Evolutionary conservation across 2,329 filamentous ascomycete species (phyloP).

Genomic region (Periconia sp.): DNA sequence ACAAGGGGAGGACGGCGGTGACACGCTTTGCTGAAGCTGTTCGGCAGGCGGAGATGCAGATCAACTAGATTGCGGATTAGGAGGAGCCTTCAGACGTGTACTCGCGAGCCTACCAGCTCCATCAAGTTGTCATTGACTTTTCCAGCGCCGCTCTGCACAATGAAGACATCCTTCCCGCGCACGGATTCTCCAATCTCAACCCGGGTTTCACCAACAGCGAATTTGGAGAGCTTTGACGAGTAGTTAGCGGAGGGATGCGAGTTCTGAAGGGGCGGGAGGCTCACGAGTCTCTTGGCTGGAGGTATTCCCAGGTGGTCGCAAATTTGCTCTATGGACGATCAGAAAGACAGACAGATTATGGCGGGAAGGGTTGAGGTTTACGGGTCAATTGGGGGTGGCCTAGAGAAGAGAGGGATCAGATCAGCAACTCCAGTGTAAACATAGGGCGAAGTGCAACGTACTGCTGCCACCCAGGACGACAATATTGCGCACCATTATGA

Average conservation of each 20-base stretch:
- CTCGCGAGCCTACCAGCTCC: constrained; percentile 55
- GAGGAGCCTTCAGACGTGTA: constrained; percentile 22
- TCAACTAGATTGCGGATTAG: constrained; percentile 57
- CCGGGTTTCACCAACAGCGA: constrained; percentile 90
- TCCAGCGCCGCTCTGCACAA: constrained; percentile 90
- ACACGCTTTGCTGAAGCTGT: constrained; percentile 88
- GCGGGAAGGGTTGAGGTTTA: background rate
- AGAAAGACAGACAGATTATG: constrained; percentile 5
- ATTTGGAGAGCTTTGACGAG: constrained; percentile 67
- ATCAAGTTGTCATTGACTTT: constrained; percentile 96
- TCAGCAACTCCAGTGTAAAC: background rate
- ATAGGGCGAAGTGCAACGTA: constrained; percentile 15
- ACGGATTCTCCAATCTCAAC: constrained; percentile 97
- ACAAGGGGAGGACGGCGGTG: constrained; percentile 90
- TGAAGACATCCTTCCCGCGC: constrained; percentile 94
- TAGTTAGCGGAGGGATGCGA: constrained; percentile 1
- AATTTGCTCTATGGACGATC: constrained; percentile 56
- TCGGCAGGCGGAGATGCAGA: constrained; percentile 98
- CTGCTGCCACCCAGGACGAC: constrained; percentile 92
- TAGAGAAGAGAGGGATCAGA: background rate
- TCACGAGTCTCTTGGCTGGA: constrained; percentile 70
- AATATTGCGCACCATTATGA: constrained; percentile 86
- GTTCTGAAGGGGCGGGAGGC: background rate
- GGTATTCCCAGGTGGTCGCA: constrained; percentile 87
- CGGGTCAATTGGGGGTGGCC: constrained; percentile 13